Conservation (phyloP, 805 yeast species). For the Sugiyamaella smithiae region DNA sequence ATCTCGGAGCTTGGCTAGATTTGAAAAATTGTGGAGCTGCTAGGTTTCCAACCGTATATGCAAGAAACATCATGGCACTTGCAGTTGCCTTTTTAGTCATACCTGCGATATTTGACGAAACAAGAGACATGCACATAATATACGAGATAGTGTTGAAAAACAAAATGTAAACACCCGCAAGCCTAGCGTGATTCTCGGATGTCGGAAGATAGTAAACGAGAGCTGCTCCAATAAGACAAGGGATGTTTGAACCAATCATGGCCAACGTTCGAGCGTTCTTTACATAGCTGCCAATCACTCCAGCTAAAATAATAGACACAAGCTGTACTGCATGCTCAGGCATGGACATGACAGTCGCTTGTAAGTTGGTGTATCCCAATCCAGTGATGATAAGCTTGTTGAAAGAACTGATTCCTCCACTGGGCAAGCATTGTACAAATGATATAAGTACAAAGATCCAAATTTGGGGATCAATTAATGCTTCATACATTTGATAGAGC, state of each 20-base stretch:
- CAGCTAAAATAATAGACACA: constrained; percentile 6
- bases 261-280: constrained; percentile 4
- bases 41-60: constrained; percentile 65
- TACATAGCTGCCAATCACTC: constrained; percentile 2
- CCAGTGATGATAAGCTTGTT: constrained; percentile 8
- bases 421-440: constrained; percentile 45
- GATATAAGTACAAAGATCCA: constrained; percentile 38
- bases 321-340: constrained; percentile 9
- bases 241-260: constrained; percentile 6
- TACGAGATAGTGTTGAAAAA: constrained; percentile 1
- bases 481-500: constrained; percentile 43
- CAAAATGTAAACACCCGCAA: constrained; percentile 3
- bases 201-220: constrained; percentile 7
- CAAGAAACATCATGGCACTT: constrained; percentile 56
- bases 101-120: constrained; percentile 56
- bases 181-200: constrained; percentile 4
- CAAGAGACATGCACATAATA: constrained; percentile 6
- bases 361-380: constrained; percentile 7
- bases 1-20: constrained; percentile 55
- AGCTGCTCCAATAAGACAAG: constrained; percentile 5
- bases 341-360: constrained; percentile 4
- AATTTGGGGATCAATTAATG: constrained; percentile 35
- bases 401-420: constrained; percentile 22
- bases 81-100: constrained; percentile 64
- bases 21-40: constrained; percentile 72